Evolutionary conservation across 2,329 filamentous ascomycete species (phyloP).

Genomic region (Botrytis paeoniae): DNA sequence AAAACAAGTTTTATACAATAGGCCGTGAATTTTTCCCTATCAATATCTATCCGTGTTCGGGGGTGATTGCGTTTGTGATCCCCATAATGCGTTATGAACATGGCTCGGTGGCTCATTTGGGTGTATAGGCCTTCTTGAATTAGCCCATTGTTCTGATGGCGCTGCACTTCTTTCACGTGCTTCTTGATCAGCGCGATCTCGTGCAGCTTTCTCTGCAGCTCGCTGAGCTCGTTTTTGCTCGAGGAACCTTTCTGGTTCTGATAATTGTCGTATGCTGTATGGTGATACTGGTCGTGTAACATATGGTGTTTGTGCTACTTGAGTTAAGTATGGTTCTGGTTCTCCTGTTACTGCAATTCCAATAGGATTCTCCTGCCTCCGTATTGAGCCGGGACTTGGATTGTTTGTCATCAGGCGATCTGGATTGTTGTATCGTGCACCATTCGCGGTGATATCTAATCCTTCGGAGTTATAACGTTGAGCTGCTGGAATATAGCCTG

Average conservation of each 20-base stretch:
- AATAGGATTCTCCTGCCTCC: slow-evolving; percentile 22
- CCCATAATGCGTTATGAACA: slow-evolving; percentile 16
- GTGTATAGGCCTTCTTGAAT: slow-evolving; percentile 3
- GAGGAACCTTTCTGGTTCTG: slow-evolving; percentile 26
- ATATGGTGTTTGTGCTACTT: slow-evolving; percentile 22
- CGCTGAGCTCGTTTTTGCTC: slow-evolving; percentile 23
- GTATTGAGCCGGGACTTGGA: slow-evolving; percentile 23
- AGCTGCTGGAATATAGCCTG: slow-evolving; percentile 32
- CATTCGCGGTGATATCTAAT: slow-evolving; percentile 29
- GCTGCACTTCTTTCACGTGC: background rate
- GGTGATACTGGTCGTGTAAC: background rate
- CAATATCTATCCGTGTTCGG: background rate
- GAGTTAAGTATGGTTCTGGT: slow-evolving; percentile 30
- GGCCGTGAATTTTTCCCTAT: background rate
- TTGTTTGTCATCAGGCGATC: slow-evolving; percentile 24
- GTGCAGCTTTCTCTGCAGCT: slow-evolving; percentile 1
- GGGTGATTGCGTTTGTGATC: background rate
- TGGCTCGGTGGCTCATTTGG: background rate
- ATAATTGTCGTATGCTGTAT: slow-evolving; percentile 9
- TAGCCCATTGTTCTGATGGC: slow-evolving; percentile 10
- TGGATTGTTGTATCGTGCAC: slow-evolving; percentile 23
- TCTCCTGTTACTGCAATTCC: slow-evolving; percentile 29
- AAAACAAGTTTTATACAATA: slow-evolving; percentile 12
- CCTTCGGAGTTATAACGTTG: slow-evolving; percentile 35
- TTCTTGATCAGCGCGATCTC: background rate